Base-by-base conservation (phyloP, 164 flowering plant genomes). In the Stephania yunnanensis region DNA sequence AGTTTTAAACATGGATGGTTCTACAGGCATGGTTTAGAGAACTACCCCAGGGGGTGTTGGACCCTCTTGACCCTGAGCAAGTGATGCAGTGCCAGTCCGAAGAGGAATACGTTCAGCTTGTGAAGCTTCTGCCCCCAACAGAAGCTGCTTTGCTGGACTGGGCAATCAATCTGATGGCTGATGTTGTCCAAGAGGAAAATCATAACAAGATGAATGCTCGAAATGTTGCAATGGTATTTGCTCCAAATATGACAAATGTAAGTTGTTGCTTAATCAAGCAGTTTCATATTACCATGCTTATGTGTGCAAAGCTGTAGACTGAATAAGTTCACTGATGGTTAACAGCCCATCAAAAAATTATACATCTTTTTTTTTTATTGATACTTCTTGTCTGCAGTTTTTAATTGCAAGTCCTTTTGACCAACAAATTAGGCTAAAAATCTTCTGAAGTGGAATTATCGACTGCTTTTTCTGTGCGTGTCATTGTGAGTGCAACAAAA, bases 131-230 rank as follows among this genome's bases (percentile, higher is more conserved):
- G 44, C 96, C 97, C 50, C 85, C 88, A 13, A 90, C 90, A n/a
- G 94, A 93, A 87, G 86, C 87, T 65, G 86, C 93, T 70, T 81
- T 91, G 69, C 85, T 93, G 48, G 92, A 93, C 82, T 93, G 97
- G 97, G 91, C 95, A 65, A 80, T 93, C 81, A 93, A 93, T 81
- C 84, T 93, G 70, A 93, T 93, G 97, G 94, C 94, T 42, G 97
- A 93, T 82, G 91, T 91, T 68, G 97, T 86, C 71, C 89, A 90
- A 77, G 81, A 83, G 76, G 96, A 91, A 75, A 87, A 82, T 58
- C 71, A 81, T 17, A 93, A 91, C 85, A 92, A 91, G 85, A 92
- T 92, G 95, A 89, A 88, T 80, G 92, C 97, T 5, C 94, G 89
- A 71, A 91, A 91, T 72, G 83, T 91, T 48, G 95, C 93, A 1